Base-by-base conservation (phyloP, 768 basidiomycete species). In the Podaxis sp. region DNA sequence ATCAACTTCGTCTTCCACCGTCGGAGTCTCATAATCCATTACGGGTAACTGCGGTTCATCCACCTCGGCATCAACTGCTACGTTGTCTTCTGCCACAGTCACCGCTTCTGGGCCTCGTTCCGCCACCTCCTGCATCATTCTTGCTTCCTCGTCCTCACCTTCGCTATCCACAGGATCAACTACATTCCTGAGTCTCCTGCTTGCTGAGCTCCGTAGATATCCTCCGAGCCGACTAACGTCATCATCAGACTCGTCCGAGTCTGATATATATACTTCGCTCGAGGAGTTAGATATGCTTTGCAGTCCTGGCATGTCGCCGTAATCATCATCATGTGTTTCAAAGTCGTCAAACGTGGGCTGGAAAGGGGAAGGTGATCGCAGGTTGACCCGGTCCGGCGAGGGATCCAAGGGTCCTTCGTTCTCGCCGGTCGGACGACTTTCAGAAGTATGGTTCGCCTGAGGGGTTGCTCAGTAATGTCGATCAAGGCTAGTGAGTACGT, bases 251-350 rank as follows among this genome's bases (percentile, higher is more conserved):
- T 69, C 69, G 6, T 69, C 72, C 2, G 67, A 64, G 52, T 70
- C 75, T 26, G 62, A 67, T 5, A 58, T 57, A 28, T 73, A 68
- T 53, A 70, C 74, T 33, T 77, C 77, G 49, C 75, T 77, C 33
- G 69, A 61, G 30, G 53, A 73, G 33, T 73, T 73, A 36, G 76
- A 78, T 6, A 78, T 73, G 55, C 67, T 72, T 56, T 72, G 76
- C 58, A 74, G 73, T 46, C 41, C 72, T 40, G 73, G 81, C 73
- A 78, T 84, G 63, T 75, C 73, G 40, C 66, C 68, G 30, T 69
- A 66, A 44, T 63, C 71, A 28, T 70, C 66, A 24, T 68, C 66
- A 37, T 66, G 65, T 2, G 55, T 64, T 51, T 24, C 8, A 50
- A 22, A 24, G 8, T 41, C 40, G 15, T 24, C 20, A 10, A 24